Percentiles rank a stretch among this genome's conserved stretches.
Evolutionary conservation across 2,329 filamentous ascomycete genomes (phyloP).

Genomic region (Xylariomycetidae sp.): DNA sequence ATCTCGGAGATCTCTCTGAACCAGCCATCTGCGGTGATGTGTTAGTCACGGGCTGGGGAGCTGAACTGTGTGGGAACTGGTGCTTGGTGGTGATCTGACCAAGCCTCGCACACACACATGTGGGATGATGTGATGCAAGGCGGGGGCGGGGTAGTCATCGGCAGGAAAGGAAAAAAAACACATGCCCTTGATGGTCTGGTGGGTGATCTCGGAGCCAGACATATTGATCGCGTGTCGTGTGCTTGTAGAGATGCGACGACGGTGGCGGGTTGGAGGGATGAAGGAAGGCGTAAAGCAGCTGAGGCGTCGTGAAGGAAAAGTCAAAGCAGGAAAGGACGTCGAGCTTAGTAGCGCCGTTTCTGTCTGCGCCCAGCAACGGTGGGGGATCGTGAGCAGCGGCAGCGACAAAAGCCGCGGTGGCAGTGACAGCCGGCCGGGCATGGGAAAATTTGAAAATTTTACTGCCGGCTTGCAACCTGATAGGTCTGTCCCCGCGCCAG

Average conservation of each 20-base stretch:
- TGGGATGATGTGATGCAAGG: too few species aligned
- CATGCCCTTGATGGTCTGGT: constrained; percentile 54
- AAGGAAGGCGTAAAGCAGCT: constrained; percentile 3
- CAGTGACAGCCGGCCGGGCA: too few species aligned
- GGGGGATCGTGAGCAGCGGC: too few species aligned
- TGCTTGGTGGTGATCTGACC: too few species aligned
- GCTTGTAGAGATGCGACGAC: background rate
- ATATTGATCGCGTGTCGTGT: constrained; percentile 28
- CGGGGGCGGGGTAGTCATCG: too few species aligned
- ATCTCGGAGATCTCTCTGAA: constrained; percentile 98
- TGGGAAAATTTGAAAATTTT: too few species aligned
- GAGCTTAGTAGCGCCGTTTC: background rate
- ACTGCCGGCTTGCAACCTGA: too few species aligned
- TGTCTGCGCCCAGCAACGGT: background rate
- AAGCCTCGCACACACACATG: too few species aligned
- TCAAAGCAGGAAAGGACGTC: background rate
- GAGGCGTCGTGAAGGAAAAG: too few species aligned
- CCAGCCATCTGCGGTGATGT: constrained; percentile 76
- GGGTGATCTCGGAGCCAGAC: constrained; percentile 46
- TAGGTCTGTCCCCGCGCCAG: too few species aligned
- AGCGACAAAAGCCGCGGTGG: too few species aligned
- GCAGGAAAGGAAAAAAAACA: constrained; percentile 16
- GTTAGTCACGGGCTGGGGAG: too few species aligned
- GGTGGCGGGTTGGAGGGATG: constrained; percentile 1
- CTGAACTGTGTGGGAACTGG: background rate